Evolutionary conservation across 2,329 filamentous ascomycete species (phyloP).

Genomic region (Triangularia setosa): DNA sequence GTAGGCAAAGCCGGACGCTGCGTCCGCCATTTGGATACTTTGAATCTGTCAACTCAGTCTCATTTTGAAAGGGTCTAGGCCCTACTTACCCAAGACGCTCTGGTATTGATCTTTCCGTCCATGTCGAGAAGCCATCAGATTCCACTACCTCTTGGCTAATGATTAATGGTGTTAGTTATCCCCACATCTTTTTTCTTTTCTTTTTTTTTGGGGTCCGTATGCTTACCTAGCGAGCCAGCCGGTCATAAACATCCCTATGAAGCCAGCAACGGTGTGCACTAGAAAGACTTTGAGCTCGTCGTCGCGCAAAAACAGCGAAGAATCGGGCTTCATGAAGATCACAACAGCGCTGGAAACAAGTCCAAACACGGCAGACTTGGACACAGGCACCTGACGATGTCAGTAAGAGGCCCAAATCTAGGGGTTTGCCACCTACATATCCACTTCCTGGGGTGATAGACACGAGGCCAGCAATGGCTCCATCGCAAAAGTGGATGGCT

Average conservation of each 20-base stretch:
- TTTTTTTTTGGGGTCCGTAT: no score
- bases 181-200: background rate
- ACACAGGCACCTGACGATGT: conserved; percentile 37
- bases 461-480: conserved; percentile 56
- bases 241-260: conserved; percentile 54
- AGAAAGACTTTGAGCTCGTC: conserved; percentile 55
- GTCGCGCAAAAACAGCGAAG: background rate
- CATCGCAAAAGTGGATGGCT: conserved; percentile 53
- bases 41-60: background rate
- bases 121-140: background rate
- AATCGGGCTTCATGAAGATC: background rate
- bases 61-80: background rate
- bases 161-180: background rate
- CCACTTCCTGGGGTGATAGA: conserved; percentile 56
- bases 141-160: background rate
- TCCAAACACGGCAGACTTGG: conserved; percentile 50
- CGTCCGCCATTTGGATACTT: background rate
- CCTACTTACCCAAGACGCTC: background rate
- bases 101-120: background rate
- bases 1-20: background rate
- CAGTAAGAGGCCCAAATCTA: conserved; percentile 25
- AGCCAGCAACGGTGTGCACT: conserved; percentile 54
- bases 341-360: background rate
- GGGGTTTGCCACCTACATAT: conserved; percentile 40
- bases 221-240: conserved; percentile 48